These are phyloP conservation scores for Fusarium mangiferae DNA, from an alignment of 2,329 filamentous ascomycete species.

Conservation along the genomic window DNA sequence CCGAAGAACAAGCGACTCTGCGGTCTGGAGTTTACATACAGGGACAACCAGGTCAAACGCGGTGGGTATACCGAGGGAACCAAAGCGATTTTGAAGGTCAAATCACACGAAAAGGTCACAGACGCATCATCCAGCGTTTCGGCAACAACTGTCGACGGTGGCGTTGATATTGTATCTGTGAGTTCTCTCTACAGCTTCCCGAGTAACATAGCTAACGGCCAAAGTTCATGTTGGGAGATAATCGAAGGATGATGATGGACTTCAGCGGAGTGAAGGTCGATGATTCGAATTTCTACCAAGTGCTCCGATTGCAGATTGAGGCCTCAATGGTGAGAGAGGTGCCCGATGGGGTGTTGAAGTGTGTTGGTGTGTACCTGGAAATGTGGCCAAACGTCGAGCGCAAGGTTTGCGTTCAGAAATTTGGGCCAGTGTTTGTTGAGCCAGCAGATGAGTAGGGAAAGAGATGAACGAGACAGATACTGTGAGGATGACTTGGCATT, in stretches of 20 bases:
- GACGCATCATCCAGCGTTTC: too few relatives aligned
- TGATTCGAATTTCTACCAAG: too few relatives aligned
- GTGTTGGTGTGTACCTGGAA: neutral
- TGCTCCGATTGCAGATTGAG: too few relatives aligned
- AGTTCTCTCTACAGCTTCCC: too few relatives aligned
- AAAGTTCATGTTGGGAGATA: too few relatives aligned
- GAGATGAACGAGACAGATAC: neutral
- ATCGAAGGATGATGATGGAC: too few relatives aligned
- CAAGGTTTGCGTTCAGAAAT: neutral
- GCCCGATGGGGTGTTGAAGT: neutral
- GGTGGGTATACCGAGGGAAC: neutral
- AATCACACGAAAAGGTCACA: too few relatives aligned
- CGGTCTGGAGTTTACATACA: conserved; percentile 1
- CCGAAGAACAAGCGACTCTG: neutral
- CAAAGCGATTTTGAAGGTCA: neutral
- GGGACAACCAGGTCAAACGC: neutral
- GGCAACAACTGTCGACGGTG: too few relatives aligned
- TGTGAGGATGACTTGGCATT: neutral
- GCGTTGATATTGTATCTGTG: too few relatives aligned
- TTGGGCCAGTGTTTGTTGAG: neutral
- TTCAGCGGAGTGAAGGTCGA: too few relatives aligned
- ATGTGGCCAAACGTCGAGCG: neutral
- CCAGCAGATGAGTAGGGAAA: neutral
- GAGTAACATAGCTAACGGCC: too few relatives aligned
- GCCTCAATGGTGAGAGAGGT: too few relatives aligned